phyloP scores from a whole-genome alignment of 345 rosid genomes.

The Eucalyptus sideroxylon region DNA sequence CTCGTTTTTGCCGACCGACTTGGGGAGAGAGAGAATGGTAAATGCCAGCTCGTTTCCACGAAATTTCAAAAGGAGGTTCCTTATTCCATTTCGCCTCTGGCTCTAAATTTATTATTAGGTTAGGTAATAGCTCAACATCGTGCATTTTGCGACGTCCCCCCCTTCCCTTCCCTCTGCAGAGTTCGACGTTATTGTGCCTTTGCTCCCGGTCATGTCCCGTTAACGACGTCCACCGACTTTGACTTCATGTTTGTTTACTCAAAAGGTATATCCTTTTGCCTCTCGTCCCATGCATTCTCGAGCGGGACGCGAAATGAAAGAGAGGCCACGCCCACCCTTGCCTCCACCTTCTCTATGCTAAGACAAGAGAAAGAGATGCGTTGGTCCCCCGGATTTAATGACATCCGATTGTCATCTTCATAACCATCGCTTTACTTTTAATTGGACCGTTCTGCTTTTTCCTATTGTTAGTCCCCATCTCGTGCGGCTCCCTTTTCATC shows the following conservation, averaged over 20 bases:
- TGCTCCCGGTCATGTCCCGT: background rate
- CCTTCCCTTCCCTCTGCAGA: too few relatives aligned
- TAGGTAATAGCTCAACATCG: background rate
- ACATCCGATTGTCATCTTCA: background rate
- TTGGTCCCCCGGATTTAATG: background rate
- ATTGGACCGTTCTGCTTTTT: background rate
- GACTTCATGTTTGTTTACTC: background rate
- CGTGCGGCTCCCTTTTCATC: background rate
- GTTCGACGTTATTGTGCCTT: background rate
- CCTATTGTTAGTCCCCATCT: background rate
- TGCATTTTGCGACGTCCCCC: background rate
- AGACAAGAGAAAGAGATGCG: background rate
- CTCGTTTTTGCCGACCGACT: background rate
- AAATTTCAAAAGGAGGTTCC: background rate
- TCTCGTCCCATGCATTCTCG: background rate
- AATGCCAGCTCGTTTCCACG: background rate
- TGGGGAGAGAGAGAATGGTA: too few relatives aligned
- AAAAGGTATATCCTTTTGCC: background rate
- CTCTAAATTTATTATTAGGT: background rate
- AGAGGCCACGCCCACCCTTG: background rate
- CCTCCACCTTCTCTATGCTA: background rate
- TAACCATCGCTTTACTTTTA: background rate
- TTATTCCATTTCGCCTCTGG: background rate
- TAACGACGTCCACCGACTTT: background rate
- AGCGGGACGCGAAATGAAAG: background rate